Evolutionary conservation across 2,329 filamentous ascomycete genomes (phyloP), one percentile per base, ranked within the genome.

Genomic region (Fusarium tjaetaba): DNA sequence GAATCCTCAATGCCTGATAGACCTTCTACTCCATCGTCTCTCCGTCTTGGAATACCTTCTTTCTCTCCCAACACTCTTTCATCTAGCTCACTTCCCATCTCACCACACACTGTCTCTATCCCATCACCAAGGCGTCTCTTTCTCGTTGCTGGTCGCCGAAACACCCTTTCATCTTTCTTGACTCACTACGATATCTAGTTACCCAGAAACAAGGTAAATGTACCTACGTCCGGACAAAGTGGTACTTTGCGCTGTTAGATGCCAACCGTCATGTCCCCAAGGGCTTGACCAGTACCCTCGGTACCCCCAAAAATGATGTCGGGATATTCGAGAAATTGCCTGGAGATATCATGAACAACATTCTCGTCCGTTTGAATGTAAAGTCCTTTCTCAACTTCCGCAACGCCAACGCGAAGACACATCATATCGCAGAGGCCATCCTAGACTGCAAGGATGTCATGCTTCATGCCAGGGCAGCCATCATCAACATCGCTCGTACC

Each of bases 401-500:
- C 5, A 52, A 26, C 9, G 13, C 16, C 1, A 52, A 52, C 2
- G n/a, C 32, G 0, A 52, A 38, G 4, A 18, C 49, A 0, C 32
- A 52, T 7, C 4, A 9, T 0, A 8, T 38, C 5, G 20, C 49
- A 3, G 13, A 36, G 10, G 7, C 13, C 0, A 13, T 26, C 2
- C 4, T 26, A 1, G n/a, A 52, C 13, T 52, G 32, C 6, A 26
- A 26, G 10, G 32, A 26, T 7, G n/a, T 52, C 1, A 15, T 52
- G 32, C 0, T 0, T 7, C 9, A 36, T 36, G 49, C 6, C 2
- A 20, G 9, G 4, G 0, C 16, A 7, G 32, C 32, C 1, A 2
- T 52, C 0, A 6, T 26, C 9, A 22, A 14, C 7, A 10, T 52
- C 5, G 4, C 8, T 3, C 49, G 32, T 11, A 22, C 49, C 2